Percentiles rank a stretch among this genome's conserved stretches.
phyloP scores from a whole-genome alignment of 345 rosid species.

The Linum usitatissimum region DNA sequence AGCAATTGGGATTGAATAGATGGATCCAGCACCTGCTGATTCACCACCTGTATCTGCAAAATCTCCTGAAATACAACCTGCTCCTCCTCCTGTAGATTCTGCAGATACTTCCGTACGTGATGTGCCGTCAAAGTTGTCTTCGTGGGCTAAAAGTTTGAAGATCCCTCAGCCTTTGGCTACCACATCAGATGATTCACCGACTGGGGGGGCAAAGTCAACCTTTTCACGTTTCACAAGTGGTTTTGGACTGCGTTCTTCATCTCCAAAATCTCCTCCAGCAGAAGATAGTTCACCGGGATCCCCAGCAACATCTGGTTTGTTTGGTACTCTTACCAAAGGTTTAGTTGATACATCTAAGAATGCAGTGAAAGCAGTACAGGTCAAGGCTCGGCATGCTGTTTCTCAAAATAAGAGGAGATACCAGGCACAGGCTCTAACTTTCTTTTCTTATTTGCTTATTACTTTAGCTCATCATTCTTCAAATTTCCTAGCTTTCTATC shows the following conservation, averaged over 20 bases:
- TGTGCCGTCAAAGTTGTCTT: conserved; percentile 46
- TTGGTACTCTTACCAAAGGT: conserved; percentile 67
- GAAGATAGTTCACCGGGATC: conserved; percentile 41
- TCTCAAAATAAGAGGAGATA: conserved; percentile 83
- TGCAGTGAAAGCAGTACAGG: conserved; percentile 86
- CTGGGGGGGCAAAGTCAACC: conserved; percentile 41
- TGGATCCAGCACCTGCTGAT: conserved; percentile 46
- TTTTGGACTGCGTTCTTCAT: conserved; percentile 40
- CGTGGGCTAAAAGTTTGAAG: conserved; percentile 69
- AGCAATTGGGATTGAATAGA: conserved; percentile 4
- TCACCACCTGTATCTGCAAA: conserved; percentile 28
- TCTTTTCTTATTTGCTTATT: background rate
- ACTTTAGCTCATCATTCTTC: background rate
- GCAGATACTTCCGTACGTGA: conserved; percentile 34
- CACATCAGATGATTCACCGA: conserved; percentile 32
- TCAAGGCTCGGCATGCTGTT: conserved; percentile 81
- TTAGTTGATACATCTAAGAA: conserved; percentile 75
- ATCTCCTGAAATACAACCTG: conserved; percentile 32
- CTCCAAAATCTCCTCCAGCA: conserved; percentile 55
- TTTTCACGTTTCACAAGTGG: conserved; percentile 76
- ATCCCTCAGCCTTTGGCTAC: conserved; percentile 56
- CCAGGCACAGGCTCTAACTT: conserved; percentile 34
- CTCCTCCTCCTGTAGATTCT: conserved; percentile 28
- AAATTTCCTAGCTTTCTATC: background rate
- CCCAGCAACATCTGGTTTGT: conserved; percentile 42